Base-by-base conservation (phyloP, 2,329 filamentous ascomycete genomes). In the Colletotrichum aenigma region DNA sequence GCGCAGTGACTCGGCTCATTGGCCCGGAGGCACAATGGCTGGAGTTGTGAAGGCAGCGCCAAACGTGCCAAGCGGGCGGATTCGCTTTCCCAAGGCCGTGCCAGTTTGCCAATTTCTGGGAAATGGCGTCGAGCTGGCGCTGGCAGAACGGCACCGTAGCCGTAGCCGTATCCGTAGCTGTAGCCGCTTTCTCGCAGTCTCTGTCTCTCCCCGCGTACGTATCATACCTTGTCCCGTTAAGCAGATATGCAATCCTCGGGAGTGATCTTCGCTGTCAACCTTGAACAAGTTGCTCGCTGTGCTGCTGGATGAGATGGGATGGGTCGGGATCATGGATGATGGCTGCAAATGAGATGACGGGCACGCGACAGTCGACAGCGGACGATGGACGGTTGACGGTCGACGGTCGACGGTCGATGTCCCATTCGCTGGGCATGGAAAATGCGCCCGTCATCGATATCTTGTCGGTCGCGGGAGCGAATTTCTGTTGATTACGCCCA, bases 361-460 rank as follows among this genome's bases (percentile, higher is more conserved):
- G 34, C 70, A 75, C 70, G 64, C 73, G 73, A 73, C 70, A 68
- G 62, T 32, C 43, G 43, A 6, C n/a, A 48, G 43, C n/a, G 43
- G 43, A 21, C 43, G 43, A 48, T 48, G 43, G 26, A 60, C 64
- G 72, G 64, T 56, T 32, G n/a, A n/a, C n/a, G n/a, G n/a, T n/a
- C n/a, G 73, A 72, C 64, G 64, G 62, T 30, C 16, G 18, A 48
- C 60, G 12, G 66, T 6, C 34, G 15, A 28, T 13, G 6, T 26
- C 21, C 32, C 32, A 72, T 72, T 68, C 56, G 64, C 38, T n/a
- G 24, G 28, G 32, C 30, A 8, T n/a, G 34, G 24, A 43, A 48
- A 73, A 67, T 58, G 43, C 38, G 18, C 58, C 43, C 70, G 64
- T 68, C 70, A 75, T 73, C 43, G 73, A 75, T 55, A 48, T 68